Conservation (phyloP, 768 basidiomycete genomes). For the Termitomyces sp. region DNA sequence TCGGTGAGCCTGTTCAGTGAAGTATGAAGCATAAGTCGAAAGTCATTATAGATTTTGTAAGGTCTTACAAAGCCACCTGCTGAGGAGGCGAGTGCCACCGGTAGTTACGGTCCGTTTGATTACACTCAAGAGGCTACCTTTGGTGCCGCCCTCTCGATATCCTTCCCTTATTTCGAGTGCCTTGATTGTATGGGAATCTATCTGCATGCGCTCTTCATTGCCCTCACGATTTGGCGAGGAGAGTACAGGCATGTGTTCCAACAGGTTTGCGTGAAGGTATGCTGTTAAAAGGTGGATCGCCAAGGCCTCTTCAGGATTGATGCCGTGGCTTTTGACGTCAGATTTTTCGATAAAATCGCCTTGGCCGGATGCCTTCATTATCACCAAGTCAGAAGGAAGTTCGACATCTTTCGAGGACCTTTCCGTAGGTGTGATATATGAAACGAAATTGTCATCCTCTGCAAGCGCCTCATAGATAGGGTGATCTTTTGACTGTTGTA, state of each 20-base stretch:
- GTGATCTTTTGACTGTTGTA: conserved; percentile 32
- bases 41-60: conserved; percentile 24
- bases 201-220: conserved; percentile 64
- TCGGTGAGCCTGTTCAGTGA: conserved; percentile 64
- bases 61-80: conserved; percentile 70
- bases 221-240: conserved; percentile 53
- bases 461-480: conserved; percentile 42
- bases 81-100: conserved; percentile 70
- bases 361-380: not conserved
- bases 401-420: not conserved
- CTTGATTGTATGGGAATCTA: conserved; percentile 84
- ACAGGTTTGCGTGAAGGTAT: conserved; percentile 60
- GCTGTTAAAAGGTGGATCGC: conserved; percentile 60
- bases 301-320: conserved; percentile 34
- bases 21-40: conserved; percentile 4
- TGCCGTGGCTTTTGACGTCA: conserved; percentile 13
- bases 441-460: conserved; percentile 52
- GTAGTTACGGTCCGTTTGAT: conserved; percentile 74
- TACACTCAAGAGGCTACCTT: conserved; percentile 69
- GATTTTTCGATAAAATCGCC: not conserved
- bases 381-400: not conserved
- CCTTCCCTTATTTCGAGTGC: conserved; percentile 82
- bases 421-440: conserved; percentile 30
- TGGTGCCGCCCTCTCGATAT: conserved; percentile 62
- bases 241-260: conserved; percentile 74